These are phyloP conservation scores for Globisporangium paddicum DNA, from an alignment of 352 stramenopile species.

Conservation along the genomic window DNA sequence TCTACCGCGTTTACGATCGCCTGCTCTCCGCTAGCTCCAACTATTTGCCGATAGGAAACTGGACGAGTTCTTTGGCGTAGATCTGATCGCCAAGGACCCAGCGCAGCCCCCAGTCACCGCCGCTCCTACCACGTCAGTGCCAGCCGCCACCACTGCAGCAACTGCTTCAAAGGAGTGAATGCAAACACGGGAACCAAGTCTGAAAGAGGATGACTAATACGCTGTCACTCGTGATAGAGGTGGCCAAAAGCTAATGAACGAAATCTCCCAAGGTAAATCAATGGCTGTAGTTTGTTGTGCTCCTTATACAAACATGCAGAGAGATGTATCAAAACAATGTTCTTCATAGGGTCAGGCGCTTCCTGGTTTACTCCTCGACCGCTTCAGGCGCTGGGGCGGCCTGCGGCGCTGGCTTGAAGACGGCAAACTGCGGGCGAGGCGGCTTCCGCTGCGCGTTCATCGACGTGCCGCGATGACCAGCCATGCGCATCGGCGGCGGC, in stretches of 20 bases:
- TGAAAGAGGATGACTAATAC: background rate
- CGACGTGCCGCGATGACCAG: slow-evolving; percentile 27
- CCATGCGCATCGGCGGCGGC: slow-evolving; percentile 47
- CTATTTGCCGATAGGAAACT: slow-evolving; percentile 76
- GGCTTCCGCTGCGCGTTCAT: slow-evolving; percentile 37
- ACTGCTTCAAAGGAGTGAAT: slow-evolving; percentile 2
- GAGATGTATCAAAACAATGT: background rate
- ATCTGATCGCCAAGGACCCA: slow-evolving; percentile 34
- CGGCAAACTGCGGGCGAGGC: slow-evolving; percentile 77
- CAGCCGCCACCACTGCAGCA: background rate
- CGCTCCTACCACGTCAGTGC: background rate
- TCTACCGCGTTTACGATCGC: background rate
- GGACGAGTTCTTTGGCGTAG: slow-evolving; percentile 86
- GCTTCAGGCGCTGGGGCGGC: slow-evolving; percentile 10
- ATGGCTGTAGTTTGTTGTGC: background rate
- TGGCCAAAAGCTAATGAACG: background rate
- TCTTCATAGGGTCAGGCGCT: background rate
- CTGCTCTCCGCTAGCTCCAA: slow-evolving; percentile 41
- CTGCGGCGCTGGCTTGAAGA: slow-evolving; percentile 68
- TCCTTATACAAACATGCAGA: background rate
- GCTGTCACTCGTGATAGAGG: background rate
- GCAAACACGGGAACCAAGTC: background rate
- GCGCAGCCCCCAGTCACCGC: background rate
- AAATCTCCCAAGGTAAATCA: no score
- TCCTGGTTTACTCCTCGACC: slow-evolving; percentile 20